Evolutionary conservation across 495 filamentous ascomycete species (phyloP).

Genomic region (Penicillium herquei): DNA sequence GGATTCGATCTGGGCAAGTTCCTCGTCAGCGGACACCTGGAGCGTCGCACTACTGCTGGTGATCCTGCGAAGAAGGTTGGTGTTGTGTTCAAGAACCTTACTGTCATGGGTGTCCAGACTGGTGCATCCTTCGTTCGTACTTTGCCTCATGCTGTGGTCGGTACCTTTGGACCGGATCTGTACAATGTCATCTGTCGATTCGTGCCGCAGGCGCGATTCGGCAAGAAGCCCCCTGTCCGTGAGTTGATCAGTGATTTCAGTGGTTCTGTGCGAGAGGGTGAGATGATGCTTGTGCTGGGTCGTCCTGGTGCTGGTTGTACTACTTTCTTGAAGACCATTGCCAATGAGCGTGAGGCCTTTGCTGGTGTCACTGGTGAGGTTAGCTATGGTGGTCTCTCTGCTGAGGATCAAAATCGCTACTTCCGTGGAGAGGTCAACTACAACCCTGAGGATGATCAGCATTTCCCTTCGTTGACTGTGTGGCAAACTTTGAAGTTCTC

Average conservation of each 20-base stretch:
- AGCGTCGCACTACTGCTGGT: constrained; percentile 65
- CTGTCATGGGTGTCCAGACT: constrained; percentile 69
- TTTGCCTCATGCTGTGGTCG: constrained; percentile 73
- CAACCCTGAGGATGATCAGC: constrained; percentile 78
- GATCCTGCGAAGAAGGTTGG: constrained; percentile 80
- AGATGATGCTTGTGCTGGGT: constrained; percentile 83
- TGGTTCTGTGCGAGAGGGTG: constrained; percentile 73
- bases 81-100: constrained; percentile 77
- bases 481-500: constrained; percentile 82
- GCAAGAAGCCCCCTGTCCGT: constrained; percentile 48
- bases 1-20: constrained; percentile 73
- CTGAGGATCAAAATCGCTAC: constrained; percentile 62
- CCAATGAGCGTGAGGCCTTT: constrained; percentile 66
- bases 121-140: constrained; percentile 70
- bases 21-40: constrained; percentile 76
- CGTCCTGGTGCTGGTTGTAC: constrained; percentile 77
- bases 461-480: constrained; percentile 76
- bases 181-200: constrained; percentile 66
- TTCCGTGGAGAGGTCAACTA: constrained; percentile 83
- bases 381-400: constrained; percentile 72
- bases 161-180: constrained; percentile 81
- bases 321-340: constrained; percentile 75
- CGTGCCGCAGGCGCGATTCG: constrained; percentile 60
- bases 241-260: constrained; percentile 74
- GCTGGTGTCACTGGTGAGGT: constrained; percentile 70